Conservation (phyloP, 768 basidiomycete genomes). For the Mycena belliarum region DNA sequence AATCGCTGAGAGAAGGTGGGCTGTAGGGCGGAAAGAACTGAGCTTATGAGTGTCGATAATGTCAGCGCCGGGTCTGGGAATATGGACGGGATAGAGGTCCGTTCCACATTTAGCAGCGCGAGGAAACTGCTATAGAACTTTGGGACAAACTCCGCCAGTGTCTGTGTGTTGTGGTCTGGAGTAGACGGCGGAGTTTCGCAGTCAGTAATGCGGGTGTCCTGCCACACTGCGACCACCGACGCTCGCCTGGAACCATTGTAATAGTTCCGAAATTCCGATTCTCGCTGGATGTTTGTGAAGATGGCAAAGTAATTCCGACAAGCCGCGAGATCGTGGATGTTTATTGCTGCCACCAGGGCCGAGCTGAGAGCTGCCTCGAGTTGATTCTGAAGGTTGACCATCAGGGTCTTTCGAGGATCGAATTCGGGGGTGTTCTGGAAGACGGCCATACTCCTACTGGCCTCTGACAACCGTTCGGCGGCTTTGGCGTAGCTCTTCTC, state of each 20-base stretch:
- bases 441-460: slow-evolving; percentile 84
- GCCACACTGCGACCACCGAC: slow-evolving; percentile 69
- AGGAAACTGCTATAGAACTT: slow-evolving; percentile 75
- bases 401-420: slow-evolving; percentile 78
- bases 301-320: slow-evolving; percentile 84
- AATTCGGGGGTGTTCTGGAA: slow-evolving; percentile 93
- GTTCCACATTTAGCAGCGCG: slow-evolving; percentile 66
- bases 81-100: slow-evolving; percentile 73
- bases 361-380: slow-evolving; percentile 90
- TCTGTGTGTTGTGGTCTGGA: slow-evolving; percentile 29
- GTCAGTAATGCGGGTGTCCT: slow-evolving; percentile 54
- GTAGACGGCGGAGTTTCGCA: slow-evolving; percentile 38
- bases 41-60: slow-evolving; percentile 80
- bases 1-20: slow-evolving; percentile 85
- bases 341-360: slow-evolving; percentile 87
- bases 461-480: slow-evolving; percentile 89
- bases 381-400: slow-evolving; percentile 94
- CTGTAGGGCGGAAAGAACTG: slow-evolving; percentile 74
- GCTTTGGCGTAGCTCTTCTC: slow-evolving; percentile 85
- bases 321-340: slow-evolving; percentile 67
- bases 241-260: slow-evolving; percentile 86
- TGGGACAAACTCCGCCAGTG: slow-evolving; percentile 68
- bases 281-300: slow-evolving; percentile 89
- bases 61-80: slow-evolving; percentile 83
- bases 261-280: slow-evolving; percentile 90